Base-by-base conservation (phyloP, 495 filamentous ascomycete genomes). In the Hypoxylon cercidicola region DNA sequence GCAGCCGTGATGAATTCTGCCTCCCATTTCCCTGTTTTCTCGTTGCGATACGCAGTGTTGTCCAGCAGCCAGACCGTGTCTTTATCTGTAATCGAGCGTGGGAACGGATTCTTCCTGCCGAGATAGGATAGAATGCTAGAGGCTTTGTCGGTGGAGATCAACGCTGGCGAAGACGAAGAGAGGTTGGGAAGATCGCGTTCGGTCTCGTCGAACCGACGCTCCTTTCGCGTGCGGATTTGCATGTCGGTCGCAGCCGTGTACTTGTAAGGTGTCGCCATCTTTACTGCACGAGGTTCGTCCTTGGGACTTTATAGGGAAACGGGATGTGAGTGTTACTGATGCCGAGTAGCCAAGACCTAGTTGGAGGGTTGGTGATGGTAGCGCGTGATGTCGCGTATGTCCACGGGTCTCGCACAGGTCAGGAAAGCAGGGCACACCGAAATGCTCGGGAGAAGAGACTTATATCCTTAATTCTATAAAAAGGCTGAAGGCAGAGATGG, bases 31-130 rank as follows among this genome's bases (percentile, higher is more conserved):
- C 71, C 73, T 18, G 66, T 79, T 18, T 63, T 69, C 15, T 58
- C 58, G 35, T 72, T 70, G 20, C 86, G 86, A 72, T 88, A 96
- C 5, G 93, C 94, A 7, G 91, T 92, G 68, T 95, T 97, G 78
- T 97, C 93, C 37, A 97, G 75, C 11, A 98, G 79, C 94, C 94
- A 97, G 19, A 97, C 88, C 9, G 82, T 84, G 63, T 97, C 87
- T 47, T 77, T 62, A 2, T 58, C 62, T 7, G 71, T 73, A 37
- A 85, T 70, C 4, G 69, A 60, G 18, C 72, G 71, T 2, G 76
- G 75, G 1, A 79, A 57, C 4, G 83, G 82, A 59, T 84, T 84
- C 21, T 66, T 72, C 16, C 62, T 47, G 32, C 80, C 79, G 21
- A 84, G 66, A 40, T 82, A 81, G 10, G 81, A 82, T 48, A 84